Conservation (phyloP, 371 early-diverging fungal species). For the Mortierella sp. region DNA sequence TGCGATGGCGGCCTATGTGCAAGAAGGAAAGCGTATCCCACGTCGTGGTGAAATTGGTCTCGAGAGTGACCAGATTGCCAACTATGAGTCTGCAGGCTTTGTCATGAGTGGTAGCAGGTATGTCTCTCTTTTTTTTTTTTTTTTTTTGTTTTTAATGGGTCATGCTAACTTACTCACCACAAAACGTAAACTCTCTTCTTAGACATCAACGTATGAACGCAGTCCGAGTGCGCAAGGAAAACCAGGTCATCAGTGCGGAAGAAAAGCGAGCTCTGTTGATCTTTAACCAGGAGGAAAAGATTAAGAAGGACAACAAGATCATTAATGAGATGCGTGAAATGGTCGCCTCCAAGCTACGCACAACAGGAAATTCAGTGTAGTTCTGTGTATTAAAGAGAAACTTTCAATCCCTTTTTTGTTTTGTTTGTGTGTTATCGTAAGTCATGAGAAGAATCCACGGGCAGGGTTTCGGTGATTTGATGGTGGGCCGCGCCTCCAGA, state of each 20-base stretch:
- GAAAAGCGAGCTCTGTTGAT: constrained; percentile 83
- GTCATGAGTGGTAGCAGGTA: constrained; percentile 96
- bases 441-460: too few species aligned
- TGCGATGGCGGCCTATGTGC: constrained; percentile 89
- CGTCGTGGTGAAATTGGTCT: constrained; percentile 97
- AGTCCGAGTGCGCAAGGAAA: constrained; percentile 95
- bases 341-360: constrained; percentile 52
- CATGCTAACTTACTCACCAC: neutral
- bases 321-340: constrained; percentile 87
- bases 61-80: constrained; percentile 82
- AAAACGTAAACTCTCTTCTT: constrained; percentile 5
- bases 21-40: constrained; percentile 95
- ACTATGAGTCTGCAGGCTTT: constrained; percentile 89
- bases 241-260: constrained; percentile 90
- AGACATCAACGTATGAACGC: constrained; percentile 95
- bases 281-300: constrained; percentile 84
- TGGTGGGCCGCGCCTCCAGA: too few species aligned
- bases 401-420: too few species aligned
- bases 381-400: neutral
- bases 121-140: constrained; percentile 4
- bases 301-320: constrained; percentile 89
- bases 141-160: neutral
- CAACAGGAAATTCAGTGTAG: constrained; percentile 44
- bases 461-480: too few species aligned
- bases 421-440: too few species aligned